Evolutionary conservation across 371 early-diverging fungal species (phyloP).

Genomic region (Dipsacomyces acuminosporus): DNA sequence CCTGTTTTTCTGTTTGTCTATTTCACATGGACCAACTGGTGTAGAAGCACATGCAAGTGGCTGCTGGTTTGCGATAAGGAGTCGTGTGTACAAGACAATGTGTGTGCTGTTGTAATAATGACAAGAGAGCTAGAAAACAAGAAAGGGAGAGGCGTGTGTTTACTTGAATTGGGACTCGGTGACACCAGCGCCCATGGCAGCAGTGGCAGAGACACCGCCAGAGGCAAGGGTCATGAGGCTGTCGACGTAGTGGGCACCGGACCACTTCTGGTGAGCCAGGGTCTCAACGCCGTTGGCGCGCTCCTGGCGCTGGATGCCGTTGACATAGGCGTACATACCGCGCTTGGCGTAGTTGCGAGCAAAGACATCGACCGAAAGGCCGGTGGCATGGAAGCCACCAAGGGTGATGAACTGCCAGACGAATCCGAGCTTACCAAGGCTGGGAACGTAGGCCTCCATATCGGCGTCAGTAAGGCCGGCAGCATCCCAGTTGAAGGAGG

Average conservation of each 20-base stretch:
- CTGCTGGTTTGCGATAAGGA: too few relatives aligned
- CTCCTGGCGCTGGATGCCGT: slow-evolving; percentile 92
- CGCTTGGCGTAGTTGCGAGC: slow-evolving; percentile 82
- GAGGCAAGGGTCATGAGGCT: slow-evolving; percentile 86
- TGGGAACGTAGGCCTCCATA: slow-evolving; percentile 74
- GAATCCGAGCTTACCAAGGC: slow-evolving; percentile 90
- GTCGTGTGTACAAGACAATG: too few relatives aligned
- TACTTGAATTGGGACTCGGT: slow-evolving; percentile 75
- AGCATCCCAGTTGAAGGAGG: slow-evolving; percentile 98
- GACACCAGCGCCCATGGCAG: slow-evolving; percentile 94
- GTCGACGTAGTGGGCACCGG: slow-evolving; percentile 95
- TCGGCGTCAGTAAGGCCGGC: slow-evolving; percentile 90
- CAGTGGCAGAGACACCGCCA: slow-evolving; percentile 93
- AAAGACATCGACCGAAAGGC: slow-evolving; percentile 67
- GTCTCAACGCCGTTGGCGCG: slow-evolving; percentile 88
- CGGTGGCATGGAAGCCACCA: slow-evolving; percentile 95
- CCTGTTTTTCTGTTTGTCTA: too few relatives aligned
- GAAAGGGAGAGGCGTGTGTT: neutral
- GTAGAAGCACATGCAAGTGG: too few relatives aligned
- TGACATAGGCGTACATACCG: slow-evolving; percentile 95
- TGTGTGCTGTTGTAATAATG: too few relatives aligned
- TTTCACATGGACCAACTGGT: neutral
- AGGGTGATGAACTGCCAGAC: slow-evolving; percentile 98
- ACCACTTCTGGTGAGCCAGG: slow-evolving; percentile 96
- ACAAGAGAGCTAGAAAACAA: too few relatives aligned